phyloP scores from a whole-genome alignment of 805 yeast genomes.

The Yueomyces sinensis region DNA sequence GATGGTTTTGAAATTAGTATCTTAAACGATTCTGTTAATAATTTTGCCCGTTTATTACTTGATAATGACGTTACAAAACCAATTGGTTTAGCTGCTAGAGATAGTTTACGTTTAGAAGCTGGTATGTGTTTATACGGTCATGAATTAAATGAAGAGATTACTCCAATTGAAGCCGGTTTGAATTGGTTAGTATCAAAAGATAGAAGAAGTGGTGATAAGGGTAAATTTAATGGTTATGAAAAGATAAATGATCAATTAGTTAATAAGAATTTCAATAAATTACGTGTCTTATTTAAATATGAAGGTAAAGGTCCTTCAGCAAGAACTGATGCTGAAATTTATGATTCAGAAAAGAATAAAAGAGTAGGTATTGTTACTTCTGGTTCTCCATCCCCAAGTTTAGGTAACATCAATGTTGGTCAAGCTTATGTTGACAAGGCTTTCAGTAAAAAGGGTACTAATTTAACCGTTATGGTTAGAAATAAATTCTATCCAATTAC shows the following conservation, averaged over 20 bases:
- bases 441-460: constrained; percentile 59
- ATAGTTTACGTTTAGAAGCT: constrained; percentile 88
- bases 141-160: constrained; percentile 63
- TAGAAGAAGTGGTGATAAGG: constrained; percentile 37
- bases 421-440: constrained; percentile 77
- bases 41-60: constrained; percentile 47
- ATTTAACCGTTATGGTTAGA: constrained; percentile 63
- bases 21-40: constrained; percentile 42
- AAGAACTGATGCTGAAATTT: constrained; percentile 62
- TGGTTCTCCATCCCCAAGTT: constrained; percentile 56
- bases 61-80: constrained; percentile 53
- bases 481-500: constrained; percentile 68
- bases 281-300: constrained; percentile 59
- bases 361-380: constrained; percentile 43
- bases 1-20: constrained; percentile 93
- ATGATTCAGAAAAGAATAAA: constrained; percentile 39
- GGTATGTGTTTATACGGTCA: constrained; percentile 97
- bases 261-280: constrained; percentile 42
- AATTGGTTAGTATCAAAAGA: constrained; percentile 82
- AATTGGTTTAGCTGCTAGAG: constrained; percentile 97
- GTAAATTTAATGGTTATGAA: constrained; percentile 62
- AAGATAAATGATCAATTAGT: constrained; percentile 57
- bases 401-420: constrained; percentile 66
- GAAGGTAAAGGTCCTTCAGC: constrained; percentile 82
- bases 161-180: constrained; percentile 83